Evolutionary conservation across 306 rosid species (phyloP), one percentile per base, ranked within the genome.

Genomic region (Casuarina equisetifolia): DNA sequence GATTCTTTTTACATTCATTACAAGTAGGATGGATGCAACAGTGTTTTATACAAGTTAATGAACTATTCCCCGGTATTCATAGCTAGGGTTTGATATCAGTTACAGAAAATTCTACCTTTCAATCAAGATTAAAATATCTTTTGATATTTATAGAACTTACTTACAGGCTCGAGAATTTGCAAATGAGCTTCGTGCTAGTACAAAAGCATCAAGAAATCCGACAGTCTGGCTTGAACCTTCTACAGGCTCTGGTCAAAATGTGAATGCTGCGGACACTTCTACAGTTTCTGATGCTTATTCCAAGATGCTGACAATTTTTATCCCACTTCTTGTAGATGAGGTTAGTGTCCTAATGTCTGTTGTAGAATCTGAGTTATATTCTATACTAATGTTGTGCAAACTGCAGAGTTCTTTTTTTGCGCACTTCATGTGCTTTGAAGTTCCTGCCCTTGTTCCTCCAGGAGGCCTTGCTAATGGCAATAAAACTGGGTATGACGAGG

Each of bases 261-360:
- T 36, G 43, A 89, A 85, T 79, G 82, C 94, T 57, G 81, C 93
- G 4, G 99, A 95, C 78, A 81, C 92, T 79, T 82, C 93, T 71
- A 58, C 90, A n/a, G 87, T 90, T 76, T 90, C 99, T 82, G 99
- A 95, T 50, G 92, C 99, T 84, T 95, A 95, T 87, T 81, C 91
- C 62, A 91, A 89, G 84, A 88, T 92, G 90, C 91, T 95, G 68
- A 88, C 97, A 11, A 82, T 92, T 79, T 95, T 95, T 90, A 85
- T 95, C 87, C 99, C 99, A 9, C 99, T 95, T 80, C 88, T 95
- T 78, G 97, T 91, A 73, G 97, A 95, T 85, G 99, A 95, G 99
- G 99, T 95, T 62, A 86, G 79, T 74, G 48, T 78, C 78, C 44
- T 68, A 35, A 51, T 81, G 15, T 69, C 49, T 45, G 59, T 59